A percentile compares a stretch with the other conserved stretches of the same genome.
phyloP scores from a whole-genome alignment of 768 basidiomycete species.

The Psilocybe subaeruginosa region DNA sequence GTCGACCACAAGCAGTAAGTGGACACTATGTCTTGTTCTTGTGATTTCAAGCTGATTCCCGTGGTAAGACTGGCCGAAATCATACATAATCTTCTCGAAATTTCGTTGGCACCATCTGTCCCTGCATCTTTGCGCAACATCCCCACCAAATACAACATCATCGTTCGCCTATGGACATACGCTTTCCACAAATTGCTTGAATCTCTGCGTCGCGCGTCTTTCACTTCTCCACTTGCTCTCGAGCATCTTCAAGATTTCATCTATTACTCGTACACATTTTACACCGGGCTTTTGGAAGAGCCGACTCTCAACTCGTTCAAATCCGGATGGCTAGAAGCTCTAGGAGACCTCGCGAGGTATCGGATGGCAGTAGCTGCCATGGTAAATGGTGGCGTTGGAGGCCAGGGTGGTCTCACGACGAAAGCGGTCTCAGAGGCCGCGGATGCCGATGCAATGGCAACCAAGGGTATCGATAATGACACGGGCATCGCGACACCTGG shows the following conservation, averaged over 20 bases:
- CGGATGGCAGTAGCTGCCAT: slow-evolving; percentile 95
- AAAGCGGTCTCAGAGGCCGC: slow-evolving; percentile 57
- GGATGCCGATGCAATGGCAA: slow-evolving; percentile 25
- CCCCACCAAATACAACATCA: slow-evolving; percentile 94
- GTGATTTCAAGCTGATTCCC: slow-evolving; percentile 8
- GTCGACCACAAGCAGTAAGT: slow-evolving; percentile 84
- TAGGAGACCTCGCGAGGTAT: slow-evolving; percentile 95
- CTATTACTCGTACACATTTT: slow-evolving; percentile 94
- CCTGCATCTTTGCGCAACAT: slow-evolving; percentile 89
- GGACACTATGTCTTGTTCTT: slow-evolving; percentile 8
- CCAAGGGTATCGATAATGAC: slow-evolving; percentile 14
- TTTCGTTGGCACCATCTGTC: slow-evolving; percentile 84
- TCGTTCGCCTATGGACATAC: slow-evolving; percentile 89
- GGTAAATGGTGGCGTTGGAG: slow-evolving; percentile 53
- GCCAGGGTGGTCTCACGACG: slow-evolving; percentile 49
- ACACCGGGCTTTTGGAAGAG: slow-evolving; percentile 88
- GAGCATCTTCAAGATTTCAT: slow-evolving; percentile 96
- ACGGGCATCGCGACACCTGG: slow-evolving; percentile 18
- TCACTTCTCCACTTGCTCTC: slow-evolving; percentile 67
- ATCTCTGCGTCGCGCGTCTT: slow-evolving; percentile 83
- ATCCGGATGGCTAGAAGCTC: slow-evolving; percentile 91
- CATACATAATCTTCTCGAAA: slow-evolving; percentile 85
- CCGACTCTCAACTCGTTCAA: slow-evolving; percentile 69
- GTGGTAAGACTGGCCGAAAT: slow-evolving; percentile 78
- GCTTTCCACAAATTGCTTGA: slow-evolving; percentile 92